Conservation (phyloP, 495 filamentous ascomycete genomes). For the Tuber calosporum region DNA sequence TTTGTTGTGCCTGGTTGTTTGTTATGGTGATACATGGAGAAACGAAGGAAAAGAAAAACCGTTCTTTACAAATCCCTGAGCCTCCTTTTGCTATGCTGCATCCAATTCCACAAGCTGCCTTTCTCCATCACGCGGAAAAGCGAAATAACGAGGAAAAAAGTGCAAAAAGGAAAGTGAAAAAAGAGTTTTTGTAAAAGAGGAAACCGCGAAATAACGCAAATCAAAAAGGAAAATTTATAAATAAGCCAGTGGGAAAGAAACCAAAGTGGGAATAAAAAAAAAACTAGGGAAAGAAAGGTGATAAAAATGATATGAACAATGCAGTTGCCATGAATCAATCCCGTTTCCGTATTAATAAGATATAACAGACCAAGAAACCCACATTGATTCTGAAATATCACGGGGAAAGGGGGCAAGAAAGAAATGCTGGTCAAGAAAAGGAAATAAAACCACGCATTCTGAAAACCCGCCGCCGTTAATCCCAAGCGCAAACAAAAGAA, state of each 20-base stretch:
- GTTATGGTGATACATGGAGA: constrained; percentile 7
- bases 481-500: constrained; percentile 44
- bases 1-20: not conserved
- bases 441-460: constrained; percentile 35
- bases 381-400: constrained; percentile 26
- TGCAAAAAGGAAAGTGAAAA: not conserved
- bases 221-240: constrained; percentile 8
- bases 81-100: not conserved
- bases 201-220: not conserved
- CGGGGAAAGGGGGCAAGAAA: constrained; percentile 12
- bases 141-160: not conserved
- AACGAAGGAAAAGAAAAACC: constrained; percentile 12
- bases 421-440: constrained; percentile 17
- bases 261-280: not conserved
- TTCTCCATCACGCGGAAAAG: not conserved
- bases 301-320: constrained; percentile 26
- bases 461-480: constrained; percentile 39
- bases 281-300: not conserved
- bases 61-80: not conserved
- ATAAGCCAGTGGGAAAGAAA: constrained; percentile 6
- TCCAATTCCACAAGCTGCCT: not conserved
- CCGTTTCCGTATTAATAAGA: constrained; percentile 36
- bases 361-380: constrained; percentile 24
- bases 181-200: not conserved
- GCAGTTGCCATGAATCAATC: constrained; percentile 41